Evolutionary conservation across 371 early-diverging fungal genomes (phyloP), one percentile per base, ranked within the genome.

Genomic region (Fennellomyces sp.): DNA sequence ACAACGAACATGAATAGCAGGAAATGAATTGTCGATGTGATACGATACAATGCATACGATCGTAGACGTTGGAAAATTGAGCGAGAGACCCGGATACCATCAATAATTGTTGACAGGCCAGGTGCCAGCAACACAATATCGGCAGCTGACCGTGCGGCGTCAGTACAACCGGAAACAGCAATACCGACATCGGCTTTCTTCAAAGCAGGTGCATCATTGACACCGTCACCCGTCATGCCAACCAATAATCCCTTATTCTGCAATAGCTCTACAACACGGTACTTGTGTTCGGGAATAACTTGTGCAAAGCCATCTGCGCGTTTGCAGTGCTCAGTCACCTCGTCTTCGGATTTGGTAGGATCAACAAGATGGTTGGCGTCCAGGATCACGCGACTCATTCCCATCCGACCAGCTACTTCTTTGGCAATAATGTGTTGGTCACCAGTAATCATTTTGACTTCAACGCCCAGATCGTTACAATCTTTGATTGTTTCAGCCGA

Each of bases 241-340:
- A 90, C 88, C 10, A 90, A 61, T 31, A 79, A 64, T 0, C 91
- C 91, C 26, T 81, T 75, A 56, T 81, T 78, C 62, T 89, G 88
- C 29, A 93, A 66, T 19, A 84, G 65, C 59, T 91, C 88, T 61
- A 93, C 90, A 52, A 93, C 87, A 51, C 75, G 69, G 26, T 65
- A 88, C 75, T 97, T 97, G 86, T 96, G 95, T 78, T 97, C 97
- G 25, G 99, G 97, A 73, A 90, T 91, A 31, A 96, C 96, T 74
- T 95, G 94, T 15, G 96, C 97, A 73, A 98, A 97, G 31, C 96
- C 96, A 73, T 97, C 97, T 15, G 93, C 91, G 63, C 91, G 90
- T 25, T 84, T 78, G 63, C 88, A 88, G 63, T 88, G 88, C 57
- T 88, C 85, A n/a, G 94, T 86, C 1, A 45, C 45, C 23, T 45